These are phyloP conservation scores for Fragilaria radians DNA, from an alignment of 108 stramenopile genomes.

Conservation along the genomic window DNA sequence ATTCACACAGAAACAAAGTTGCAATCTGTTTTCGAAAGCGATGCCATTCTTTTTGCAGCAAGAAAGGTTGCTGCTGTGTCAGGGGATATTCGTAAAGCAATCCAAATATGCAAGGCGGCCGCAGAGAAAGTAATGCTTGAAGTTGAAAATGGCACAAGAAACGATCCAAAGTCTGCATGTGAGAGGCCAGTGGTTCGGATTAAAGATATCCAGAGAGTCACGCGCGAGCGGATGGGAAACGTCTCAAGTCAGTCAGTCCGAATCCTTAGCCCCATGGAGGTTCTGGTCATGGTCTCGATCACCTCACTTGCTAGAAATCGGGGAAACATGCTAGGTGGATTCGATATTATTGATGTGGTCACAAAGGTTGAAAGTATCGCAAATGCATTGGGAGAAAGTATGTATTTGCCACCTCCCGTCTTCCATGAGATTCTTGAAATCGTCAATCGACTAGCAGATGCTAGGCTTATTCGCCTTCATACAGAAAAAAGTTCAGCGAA, in stretches of 20 bases:
- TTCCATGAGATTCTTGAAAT: slow-evolving; percentile 44
- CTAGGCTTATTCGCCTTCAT: slow-evolving; percentile 27
- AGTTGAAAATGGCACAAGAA: slow-evolving; percentile 16
- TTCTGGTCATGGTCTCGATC: slow-evolving; percentile 59
- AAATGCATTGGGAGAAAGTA: slow-evolving; percentile 44
- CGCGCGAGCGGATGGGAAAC: slow-evolving; percentile 43
- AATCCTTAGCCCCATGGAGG: slow-evolving; percentile 53
- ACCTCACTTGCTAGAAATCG: slow-evolving; percentile 43
- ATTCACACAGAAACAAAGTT: slow-evolving; percentile 39
- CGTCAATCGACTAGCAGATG: slow-evolving; percentile 41
- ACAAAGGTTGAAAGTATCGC: slow-evolving; percentile 71
- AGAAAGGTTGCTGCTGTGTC: slow-evolving; percentile 80
- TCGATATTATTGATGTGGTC: slow-evolving; percentile 61
- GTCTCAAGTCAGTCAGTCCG: slow-evolving; percentile 41
- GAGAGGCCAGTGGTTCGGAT: slow-evolving; percentile 36
- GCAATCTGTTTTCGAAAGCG: slow-evolving; percentile 49
- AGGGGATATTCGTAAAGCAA: slow-evolving; percentile 92
- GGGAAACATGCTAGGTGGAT: slow-evolving; percentile 47
- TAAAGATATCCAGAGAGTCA: slow-evolving; percentile 56
- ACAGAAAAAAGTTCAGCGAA: slow-evolving; percentile 27
- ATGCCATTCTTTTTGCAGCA: slow-evolving; percentile 83
- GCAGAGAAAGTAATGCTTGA: slow-evolving; percentile 60
- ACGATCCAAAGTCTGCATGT: slow-evolving; percentile 5
- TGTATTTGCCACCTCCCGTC: slow-evolving; percentile 57
- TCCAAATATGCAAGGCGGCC: slow-evolving; percentile 86